phyloP scores from a whole-genome alignment of 2,329 filamentous ascomycete species.

The Biscogniauxia marginata region DNA sequence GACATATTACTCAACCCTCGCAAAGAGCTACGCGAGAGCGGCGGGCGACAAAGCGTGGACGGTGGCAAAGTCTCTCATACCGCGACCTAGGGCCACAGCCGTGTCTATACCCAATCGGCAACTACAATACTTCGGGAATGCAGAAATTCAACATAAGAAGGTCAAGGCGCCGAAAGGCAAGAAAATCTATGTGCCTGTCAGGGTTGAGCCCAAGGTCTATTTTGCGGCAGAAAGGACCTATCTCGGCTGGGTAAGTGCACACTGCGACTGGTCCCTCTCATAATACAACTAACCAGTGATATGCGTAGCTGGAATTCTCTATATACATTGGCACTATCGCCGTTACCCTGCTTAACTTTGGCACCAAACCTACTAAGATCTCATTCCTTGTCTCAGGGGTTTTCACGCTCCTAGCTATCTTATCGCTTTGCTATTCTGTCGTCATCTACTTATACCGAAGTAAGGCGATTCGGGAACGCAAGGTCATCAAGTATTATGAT shows the following conservation, averaged over 20 bases:
- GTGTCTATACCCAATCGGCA: slow-evolving; percentile 58
- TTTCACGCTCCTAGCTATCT: slow-evolving; percentile 79
- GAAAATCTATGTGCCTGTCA: slow-evolving; percentile 92
- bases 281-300: background rate
- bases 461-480: slow-evolving; percentile 75
- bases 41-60: slow-evolving; percentile 43
- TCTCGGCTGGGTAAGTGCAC: slow-evolving; percentile 74
- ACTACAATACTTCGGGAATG: slow-evolving; percentile 51
- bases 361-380: slow-evolving; percentile 52
- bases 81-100: slow-evolving; percentile 53
- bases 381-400: slow-evolving; percentile 69
- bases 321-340: slow-evolving; percentile 91
- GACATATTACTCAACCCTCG: slow-evolving; percentile 66
- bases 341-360: slow-evolving; percentile 80
- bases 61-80: slow-evolving; percentile 51
- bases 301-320: slow-evolving; percentile 78
- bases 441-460: slow-evolving; percentile 87
- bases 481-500: slow-evolving; percentile 90
- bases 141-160: slow-evolving; percentile 55
- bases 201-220: slow-evolving; percentile 96
- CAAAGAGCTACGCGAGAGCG: slow-evolving; percentile 43
- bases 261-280: background rate
- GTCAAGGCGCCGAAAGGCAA: slow-evolving; percentile 78
- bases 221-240: slow-evolving; percentile 97
- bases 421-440: slow-evolving; percentile 79